These are phyloP conservation scores for Xylaria curta DNA, from an alignment of 495 filamentous ascomycete genomes.

Conservation along the genomic window DNA sequence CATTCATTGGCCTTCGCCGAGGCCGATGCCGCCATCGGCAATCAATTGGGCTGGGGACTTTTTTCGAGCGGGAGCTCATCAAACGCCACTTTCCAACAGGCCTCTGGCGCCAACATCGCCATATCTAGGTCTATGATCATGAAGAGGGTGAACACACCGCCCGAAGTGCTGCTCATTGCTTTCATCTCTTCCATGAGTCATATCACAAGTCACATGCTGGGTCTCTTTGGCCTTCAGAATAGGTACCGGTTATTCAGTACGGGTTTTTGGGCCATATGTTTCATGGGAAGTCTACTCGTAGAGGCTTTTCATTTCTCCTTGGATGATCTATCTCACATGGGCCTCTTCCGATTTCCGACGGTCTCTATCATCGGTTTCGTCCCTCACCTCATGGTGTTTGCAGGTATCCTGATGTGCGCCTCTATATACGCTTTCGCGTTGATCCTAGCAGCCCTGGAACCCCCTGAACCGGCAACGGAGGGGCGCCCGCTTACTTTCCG, in stretches of 20 bases:
- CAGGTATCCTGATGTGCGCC: constrained; percentile 76
- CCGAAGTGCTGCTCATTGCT: constrained; percentile 84
- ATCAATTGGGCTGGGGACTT: constrained; percentile 71
- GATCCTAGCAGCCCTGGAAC: constrained; percentile 73
- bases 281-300: constrained; percentile 80
- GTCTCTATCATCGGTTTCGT: constrained; percentile 96
- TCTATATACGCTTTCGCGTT: constrained; percentile 79
- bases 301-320: constrained; percentile 67
- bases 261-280: constrained; percentile 85
- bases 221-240: constrained; percentile 77
- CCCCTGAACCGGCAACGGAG: constrained; percentile 41
- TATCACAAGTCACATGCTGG: constrained; percentile 82
- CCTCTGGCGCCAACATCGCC: constrained; percentile 50
- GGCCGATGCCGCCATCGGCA: constrained; percentile 83
- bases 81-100: constrained; percentile 49
- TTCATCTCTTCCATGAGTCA: constrained; percentile 90
- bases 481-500: constrained; percentile 40
- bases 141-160: constrained; percentile 76
- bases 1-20: constrained; percentile 96
- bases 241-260: constrained; percentile 83
- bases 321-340: constrained; percentile 53
- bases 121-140: constrained; percentile 64
- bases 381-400: constrained; percentile 83
- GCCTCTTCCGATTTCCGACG: constrained; percentile 80
- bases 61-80: constrained; percentile 51